phyloP scores from a whole-genome alignment of 495 filamentous ascomycete genomes.

The Astrothelium macrocarpum region DNA sequence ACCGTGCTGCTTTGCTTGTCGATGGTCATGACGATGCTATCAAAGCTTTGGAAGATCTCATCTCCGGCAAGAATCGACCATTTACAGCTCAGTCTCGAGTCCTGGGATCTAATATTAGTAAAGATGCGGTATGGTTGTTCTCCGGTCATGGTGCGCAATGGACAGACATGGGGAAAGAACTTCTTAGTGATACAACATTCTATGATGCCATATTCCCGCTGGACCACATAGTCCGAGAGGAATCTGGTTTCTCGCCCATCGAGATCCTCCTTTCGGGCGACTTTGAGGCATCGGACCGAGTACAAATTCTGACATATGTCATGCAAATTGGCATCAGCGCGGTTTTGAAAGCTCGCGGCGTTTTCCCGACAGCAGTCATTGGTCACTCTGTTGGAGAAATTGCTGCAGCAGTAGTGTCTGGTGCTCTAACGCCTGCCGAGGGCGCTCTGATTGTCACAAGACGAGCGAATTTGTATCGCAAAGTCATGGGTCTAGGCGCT shows the following conservation, averaged over 20 bases:
- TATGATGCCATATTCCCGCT: too few species aligned
- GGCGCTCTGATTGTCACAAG: constrained; percentile 29
- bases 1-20: constrained; percentile 22
- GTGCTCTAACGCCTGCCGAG: constrained; percentile 23
- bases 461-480: constrained; percentile 30
- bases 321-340: too few species aligned
- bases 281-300: too few species aligned
- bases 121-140: neutral
- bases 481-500: constrained; percentile 39
- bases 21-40: constrained; percentile 20
- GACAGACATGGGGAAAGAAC: too few species aligned
- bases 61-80: neutral
- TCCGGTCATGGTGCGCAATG: too few species aligned
- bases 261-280: too few species aligned
- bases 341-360: too few species aligned
- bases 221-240: too few species aligned
- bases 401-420: constrained; percentile 30
- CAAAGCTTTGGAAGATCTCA: constrained; percentile 20
- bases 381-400: constrained; percentile 22
- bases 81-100: neutral
- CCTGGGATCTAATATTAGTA: neutral
- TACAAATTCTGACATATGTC: too few species aligned
- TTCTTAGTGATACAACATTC: too few species aligned
- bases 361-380: too few species aligned
- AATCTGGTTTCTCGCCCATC: too few species aligned